Base-by-base conservation (phyloP, 2,329 filamentous ascomycete species). In the Sarocladium strictum region DNA sequence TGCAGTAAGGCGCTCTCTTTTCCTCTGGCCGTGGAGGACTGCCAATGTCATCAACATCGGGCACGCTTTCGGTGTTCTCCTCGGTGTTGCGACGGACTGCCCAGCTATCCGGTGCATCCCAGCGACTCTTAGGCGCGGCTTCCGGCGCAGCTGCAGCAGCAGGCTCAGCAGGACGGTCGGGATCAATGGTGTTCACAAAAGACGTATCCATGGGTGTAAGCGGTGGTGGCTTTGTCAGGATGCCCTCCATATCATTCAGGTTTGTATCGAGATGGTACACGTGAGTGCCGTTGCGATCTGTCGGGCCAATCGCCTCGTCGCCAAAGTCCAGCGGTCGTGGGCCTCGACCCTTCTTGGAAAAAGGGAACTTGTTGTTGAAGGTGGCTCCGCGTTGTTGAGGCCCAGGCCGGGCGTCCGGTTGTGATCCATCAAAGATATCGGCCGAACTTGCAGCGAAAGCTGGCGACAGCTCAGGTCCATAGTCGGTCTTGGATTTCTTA, bases 91-190 rank as follows among this genome's bases (percentile, higher is more conserved):
- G 85, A 61, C 89, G 89, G 24, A 97, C 93, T 52, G 89, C 91
- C 94, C 94, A 99, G 67, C 92, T 97, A 68, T 97, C 93, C 1
- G 94, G 93, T 3, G 92, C 92, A 68, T 95, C 89, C 93, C 93
- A 99, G 3, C 83, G 83, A 1, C 85, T 84, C 54, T 76, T 75
- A 2, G 72, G 72, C 2, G 64, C 55, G 27, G 62, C 62, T 3
- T 51, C 47, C 27, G 47, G 47, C 19, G 47, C 27, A 23, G 47
- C 47, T 12, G 26, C 47, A 15, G 17, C 40, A 23, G 35, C 57
- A 17, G 67, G 67, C 37, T 69, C 67, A 24, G 64, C 61, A 45
- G 65, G 70, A 14, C 47, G 47, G 23, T 81, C 76, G 26, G 69
- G 66, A 33, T 80, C 76, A 26, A 72, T 59, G 17, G 67, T 69